Conservation (phyloP, 192 early-diverging fungal species). For the Coemansia sp. region DNA sequence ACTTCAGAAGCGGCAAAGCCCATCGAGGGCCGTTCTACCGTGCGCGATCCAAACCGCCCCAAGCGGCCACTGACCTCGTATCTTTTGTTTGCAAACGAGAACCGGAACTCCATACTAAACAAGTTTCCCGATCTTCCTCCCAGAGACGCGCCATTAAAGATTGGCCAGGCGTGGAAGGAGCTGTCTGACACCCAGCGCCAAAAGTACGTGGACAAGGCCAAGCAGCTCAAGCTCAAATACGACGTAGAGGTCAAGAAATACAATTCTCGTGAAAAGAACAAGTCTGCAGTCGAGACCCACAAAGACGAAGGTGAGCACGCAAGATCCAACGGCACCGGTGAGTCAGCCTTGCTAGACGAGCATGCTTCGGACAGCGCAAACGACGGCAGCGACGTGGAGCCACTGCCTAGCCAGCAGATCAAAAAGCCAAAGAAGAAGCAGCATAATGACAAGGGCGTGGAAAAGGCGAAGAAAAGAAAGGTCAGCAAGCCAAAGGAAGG, state of each 20-base stretch:
- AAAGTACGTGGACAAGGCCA: constrained; percentile 19
- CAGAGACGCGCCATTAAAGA: constrained; percentile 21
- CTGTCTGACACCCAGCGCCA: constrained; percentile 14
- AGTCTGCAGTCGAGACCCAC: background rate
- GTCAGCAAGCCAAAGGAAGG: constrained; percentile 16
- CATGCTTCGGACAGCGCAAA: background rate
- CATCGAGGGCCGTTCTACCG: background rate
- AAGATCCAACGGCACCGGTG: background rate
- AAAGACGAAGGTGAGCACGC: background rate
- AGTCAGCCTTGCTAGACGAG: background rate
- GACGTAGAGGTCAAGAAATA: constrained; percentile 13
- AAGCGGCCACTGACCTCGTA: constrained; percentile 40
- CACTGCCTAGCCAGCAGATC: background rate
- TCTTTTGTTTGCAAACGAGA: constrained; percentile 28
- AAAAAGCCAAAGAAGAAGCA: constrained; percentile 25
- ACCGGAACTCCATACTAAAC: constrained; percentile 14
- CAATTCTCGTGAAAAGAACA: constrained; percentile 13
- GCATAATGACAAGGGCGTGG: background rate
- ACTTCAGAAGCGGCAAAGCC: background rate
- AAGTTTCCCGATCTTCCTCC: constrained; percentile 16
- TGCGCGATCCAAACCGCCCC: constrained; percentile 37
- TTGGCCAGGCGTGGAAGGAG: constrained; percentile 31
- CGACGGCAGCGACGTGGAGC: constrained; percentile 2
- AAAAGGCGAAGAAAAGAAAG: constrained; percentile 7
- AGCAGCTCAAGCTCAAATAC: constrained; percentile 15